Conservation (phyloP, 2,329 filamentous ascomycete species). For the Calonectria honghensis region DNA sequence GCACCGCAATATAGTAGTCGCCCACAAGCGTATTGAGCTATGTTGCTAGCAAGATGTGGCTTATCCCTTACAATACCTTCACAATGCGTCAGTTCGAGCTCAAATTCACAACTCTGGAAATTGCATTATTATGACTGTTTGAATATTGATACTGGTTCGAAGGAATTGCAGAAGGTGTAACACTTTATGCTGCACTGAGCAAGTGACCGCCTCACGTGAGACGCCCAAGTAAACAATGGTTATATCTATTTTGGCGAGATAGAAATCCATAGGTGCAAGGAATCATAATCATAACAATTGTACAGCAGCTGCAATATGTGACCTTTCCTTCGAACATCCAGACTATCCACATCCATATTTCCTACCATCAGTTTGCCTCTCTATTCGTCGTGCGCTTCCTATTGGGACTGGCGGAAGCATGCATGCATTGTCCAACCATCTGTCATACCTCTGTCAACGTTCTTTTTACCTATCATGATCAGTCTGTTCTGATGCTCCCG, state of each 20-base stretch:
- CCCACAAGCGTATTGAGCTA: background rate
- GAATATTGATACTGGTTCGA: too few species aligned
- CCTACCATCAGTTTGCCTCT: background rate
- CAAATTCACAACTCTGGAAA: background rate
- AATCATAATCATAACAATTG: too few species aligned
- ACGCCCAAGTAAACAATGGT: too few species aligned
- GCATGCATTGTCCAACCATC: background rate
- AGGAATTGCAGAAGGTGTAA: too few species aligned
- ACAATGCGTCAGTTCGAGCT: background rate
- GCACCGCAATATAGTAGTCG: slow-evolving; percentile 64
- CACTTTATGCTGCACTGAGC: too few species aligned
- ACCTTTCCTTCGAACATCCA: too few species aligned
- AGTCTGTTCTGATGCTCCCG: background rate
- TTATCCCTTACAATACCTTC: background rate
- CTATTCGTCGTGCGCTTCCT: slow-evolving; percentile 2
- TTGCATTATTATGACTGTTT: background rate
- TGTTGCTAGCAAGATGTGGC: background rate
- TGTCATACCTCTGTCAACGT: background rate
- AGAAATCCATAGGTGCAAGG: too few species aligned
- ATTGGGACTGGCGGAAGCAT: background rate
- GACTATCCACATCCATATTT: background rate
- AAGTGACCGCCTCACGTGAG: too few species aligned
- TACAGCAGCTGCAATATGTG: too few species aligned
- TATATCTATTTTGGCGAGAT: too few species aligned
- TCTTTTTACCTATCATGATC: background rate